A percentile compares a stretch with the other conserved stretches of the same genome.
phyloP scores from a whole-genome alignment of 176 grass and related monocot species.

The Cocos nucifera region DNA sequence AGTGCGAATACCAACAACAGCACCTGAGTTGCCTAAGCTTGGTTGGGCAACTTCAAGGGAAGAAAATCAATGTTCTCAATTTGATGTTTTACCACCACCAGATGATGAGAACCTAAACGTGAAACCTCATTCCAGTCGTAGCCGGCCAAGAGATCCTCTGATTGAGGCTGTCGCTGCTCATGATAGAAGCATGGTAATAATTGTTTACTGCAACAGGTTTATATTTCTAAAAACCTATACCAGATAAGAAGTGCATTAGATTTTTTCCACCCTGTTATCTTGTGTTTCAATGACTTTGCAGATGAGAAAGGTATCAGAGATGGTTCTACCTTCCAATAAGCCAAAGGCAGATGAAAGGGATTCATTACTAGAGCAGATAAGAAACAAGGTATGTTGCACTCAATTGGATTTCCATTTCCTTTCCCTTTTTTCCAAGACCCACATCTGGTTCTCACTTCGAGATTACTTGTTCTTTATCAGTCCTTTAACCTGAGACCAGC shows the following conservation, averaged over 20 bases:
- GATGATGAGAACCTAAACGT: constrained; percentile 35
- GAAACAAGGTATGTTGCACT: constrained; percentile 53
- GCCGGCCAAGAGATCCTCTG: constrained; percentile 81
- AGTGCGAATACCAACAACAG: constrained; percentile 43
- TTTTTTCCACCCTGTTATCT: not conserved
- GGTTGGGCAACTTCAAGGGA: constrained; percentile 48
- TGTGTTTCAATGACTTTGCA: constrained; percentile 22
- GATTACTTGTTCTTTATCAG: constrained; percentile 30
- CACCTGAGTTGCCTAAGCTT: constrained; percentile 62
- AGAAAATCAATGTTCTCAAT: constrained; percentile 30
- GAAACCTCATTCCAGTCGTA: constrained; percentile 59
- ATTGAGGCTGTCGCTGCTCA: constrained; percentile 94
- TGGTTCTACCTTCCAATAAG: constrained; percentile 47
- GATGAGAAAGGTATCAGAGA: constrained; percentile 57
- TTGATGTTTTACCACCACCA: constrained; percentile 27
- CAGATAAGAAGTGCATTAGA: too few relatives aligned
- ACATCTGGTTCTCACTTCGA: constrained; percentile 1
- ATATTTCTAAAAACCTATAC: too few relatives aligned
- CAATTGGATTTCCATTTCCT: not conserved
- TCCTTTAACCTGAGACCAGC: constrained; percentile 78
- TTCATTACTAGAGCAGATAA: constrained; percentile 72
- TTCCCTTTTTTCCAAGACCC: constrained; percentile 7
- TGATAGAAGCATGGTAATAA: constrained; percentile 86
- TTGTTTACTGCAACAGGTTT: not conserved
- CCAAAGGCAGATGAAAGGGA: constrained; percentile 35